These are phyloP conservation scores for Paradendryphiella salina DNA, from an alignment of 2,329 filamentous ascomycete species.

Conservation along the genomic window DNA sequence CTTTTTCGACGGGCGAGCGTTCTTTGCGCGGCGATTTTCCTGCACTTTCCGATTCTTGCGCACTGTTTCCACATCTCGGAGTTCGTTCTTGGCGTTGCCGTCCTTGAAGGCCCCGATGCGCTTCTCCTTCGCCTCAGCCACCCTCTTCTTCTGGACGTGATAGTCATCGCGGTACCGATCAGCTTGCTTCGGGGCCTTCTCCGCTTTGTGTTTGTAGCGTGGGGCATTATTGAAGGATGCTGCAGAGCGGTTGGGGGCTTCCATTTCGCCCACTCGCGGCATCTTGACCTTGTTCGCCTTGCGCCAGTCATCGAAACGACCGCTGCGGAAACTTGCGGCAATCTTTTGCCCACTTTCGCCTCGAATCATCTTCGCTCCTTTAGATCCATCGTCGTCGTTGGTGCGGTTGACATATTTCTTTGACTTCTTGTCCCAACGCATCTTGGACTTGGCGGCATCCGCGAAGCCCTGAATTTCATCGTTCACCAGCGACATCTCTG, in stretches of 20 bases:
- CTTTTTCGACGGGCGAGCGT: conserved; percentile 76
- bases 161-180: conserved; percentile 93
- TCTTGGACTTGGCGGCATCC: conserved; percentile 70
- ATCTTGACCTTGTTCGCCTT: conserved; percentile 80
- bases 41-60: conserved; percentile 76
- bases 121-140: conserved; percentile 85
- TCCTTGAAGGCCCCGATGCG: conserved; percentile 73
- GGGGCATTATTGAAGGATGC: conserved; percentile 46
- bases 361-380: conserved; percentile 71
- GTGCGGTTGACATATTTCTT: conserved; percentile 91
- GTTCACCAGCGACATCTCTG: conserved; percentile 88
- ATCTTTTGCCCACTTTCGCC: conserved; percentile 97
- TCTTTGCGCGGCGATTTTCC: conserved; percentile 82
- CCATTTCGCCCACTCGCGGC: conserved; percentile 80
- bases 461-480: conserved; percentile 86
- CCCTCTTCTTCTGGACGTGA: conserved; percentile 84
- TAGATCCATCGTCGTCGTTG: conserved; percentile 93
- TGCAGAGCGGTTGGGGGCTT: conserved; percentile 51
- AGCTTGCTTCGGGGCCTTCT: conserved; percentile 87
- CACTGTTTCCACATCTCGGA: conserved; percentile 82
- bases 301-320: conserved; percentile 91
- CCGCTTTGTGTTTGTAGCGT: conserved; percentile 82
- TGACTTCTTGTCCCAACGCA: conserved; percentile 96
- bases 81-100: conserved; percentile 72
- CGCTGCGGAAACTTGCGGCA: conserved; percentile 87